These are phyloP conservation scores for Phytopythium chamaehyphon DNA, from an alignment of 352 stramenopile species.

Conservation along the genomic window DNA sequence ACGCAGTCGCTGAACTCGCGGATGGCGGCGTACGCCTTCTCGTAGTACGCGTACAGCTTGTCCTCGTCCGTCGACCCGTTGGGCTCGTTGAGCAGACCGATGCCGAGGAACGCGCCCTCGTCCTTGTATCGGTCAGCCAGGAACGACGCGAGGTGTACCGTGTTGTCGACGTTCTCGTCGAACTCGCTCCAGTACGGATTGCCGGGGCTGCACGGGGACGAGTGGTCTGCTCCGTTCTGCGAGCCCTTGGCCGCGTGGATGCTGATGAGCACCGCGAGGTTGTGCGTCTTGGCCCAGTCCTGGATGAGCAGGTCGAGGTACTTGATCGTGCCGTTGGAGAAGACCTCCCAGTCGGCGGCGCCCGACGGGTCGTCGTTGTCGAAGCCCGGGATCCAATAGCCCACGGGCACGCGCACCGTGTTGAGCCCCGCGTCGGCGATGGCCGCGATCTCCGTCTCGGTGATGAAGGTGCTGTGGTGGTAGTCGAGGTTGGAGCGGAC, in stretches of 20 bases:
- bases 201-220: conserved; percentile 38
- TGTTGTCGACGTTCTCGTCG: conserved; percentile 58
- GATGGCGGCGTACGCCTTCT: conserved; percentile 58
- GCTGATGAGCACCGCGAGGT: conserved; percentile 47
- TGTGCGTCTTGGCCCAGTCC: conserved; percentile 36
- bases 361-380: conserved; percentile 48
- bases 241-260: conserved; percentile 68
- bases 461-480: conserved; percentile 69
- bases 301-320: conserved; percentile 28
- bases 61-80: conserved; percentile 40
- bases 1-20: conserved; percentile 61
- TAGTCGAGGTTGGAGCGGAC: conserved; percentile 35
- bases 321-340: conserved; percentile 17
- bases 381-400: conserved; percentile 77
- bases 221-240: conserved; percentile 75
- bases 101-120: conserved; percentile 66
- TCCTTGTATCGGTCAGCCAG: conserved; percentile 63
- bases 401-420: conserved; percentile 74
- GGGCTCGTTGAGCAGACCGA: conserved; percentile 76
- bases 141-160: conserved; percentile 36
- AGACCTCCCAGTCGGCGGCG: conserved; percentile 36
- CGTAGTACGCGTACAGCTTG: conserved; percentile 74
- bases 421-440: conserved; percentile 69
- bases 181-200: conserved; percentile 43
- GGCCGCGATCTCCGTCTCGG: conserved; percentile 50